These are phyloP conservation scores for Vigna angularis DNA, from an alignment of 306 rosid species.

Conservation along the genomic window DNA sequence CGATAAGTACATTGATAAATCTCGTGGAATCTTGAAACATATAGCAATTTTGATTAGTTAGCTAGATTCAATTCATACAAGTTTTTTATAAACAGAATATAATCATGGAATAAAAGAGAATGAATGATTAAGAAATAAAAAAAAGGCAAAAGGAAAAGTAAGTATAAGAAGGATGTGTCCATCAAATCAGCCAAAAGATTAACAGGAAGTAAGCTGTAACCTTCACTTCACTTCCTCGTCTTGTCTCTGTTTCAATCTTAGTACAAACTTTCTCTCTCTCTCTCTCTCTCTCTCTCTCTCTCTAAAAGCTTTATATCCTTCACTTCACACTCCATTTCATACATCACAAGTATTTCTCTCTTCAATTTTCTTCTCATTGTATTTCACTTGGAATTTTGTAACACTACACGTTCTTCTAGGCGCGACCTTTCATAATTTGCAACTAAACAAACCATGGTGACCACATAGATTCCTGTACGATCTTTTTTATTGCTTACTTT, in stretches of 20 bases:
- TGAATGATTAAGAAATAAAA: background rate
- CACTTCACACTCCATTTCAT: background rate
- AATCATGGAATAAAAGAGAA: background rate
- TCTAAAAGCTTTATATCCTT: slow-evolving; percentile 19
- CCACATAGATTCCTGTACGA: slow-evolving; percentile 13
- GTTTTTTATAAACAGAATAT: too few relatives aligned
- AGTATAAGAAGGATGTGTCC: slow-evolving; percentile 22
- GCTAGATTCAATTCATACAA: too few relatives aligned
- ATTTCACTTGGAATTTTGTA: slow-evolving; percentile 1
- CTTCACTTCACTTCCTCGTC: slow-evolving; percentile 31
- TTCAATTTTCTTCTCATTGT: background rate
- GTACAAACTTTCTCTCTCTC: background rate
- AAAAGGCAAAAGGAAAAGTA: slow-evolving; percentile 23
- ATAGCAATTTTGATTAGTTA: too few relatives aligned
- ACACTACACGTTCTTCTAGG: slow-evolving; percentile 18
- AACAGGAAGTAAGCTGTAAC: slow-evolving; percentile 23
- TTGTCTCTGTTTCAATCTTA: slow-evolving; percentile 34
- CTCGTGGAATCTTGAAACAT: too few relatives aligned
- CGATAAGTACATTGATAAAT: too few relatives aligned
- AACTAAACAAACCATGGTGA: background rate
- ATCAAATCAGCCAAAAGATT: slow-evolving; percentile 45
- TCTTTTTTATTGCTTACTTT: slow-evolving; percentile 3
- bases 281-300: background rate
- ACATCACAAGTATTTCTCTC: background rate
- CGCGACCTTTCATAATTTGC: background rate